Base-by-base conservation (phyloP, 495 filamentous ascomycete species). In the Astrothelium subdiscretum region DNA sequence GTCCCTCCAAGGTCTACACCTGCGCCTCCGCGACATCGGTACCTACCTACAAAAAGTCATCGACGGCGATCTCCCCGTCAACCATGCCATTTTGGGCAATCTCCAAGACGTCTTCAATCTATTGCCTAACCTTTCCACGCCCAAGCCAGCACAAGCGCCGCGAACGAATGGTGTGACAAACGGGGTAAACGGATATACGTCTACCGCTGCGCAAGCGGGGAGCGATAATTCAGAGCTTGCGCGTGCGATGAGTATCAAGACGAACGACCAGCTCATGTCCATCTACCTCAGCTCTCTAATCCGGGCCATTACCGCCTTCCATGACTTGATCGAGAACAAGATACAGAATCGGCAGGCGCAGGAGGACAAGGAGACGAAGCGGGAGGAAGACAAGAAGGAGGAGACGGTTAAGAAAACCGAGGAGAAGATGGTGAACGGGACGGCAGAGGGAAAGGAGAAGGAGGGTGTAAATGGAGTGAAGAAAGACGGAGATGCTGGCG, bases 241-340 rank as follows among this genome's bases (percentile, higher is more conserved):
- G 13, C 81, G 92, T 44, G 92, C 95, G 31, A 95, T 98, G 95
- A 95, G 90, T 74, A 82, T 96, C 74, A 98, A 98, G 85, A 97
- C 95, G 63, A 97, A 98, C 70, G 94, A 98, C 74, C 94, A 98
- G 78, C 81, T 98, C 63, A 96, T 98, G 85, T 84, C 91, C 42
- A 97, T 98, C 71, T 98, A 98, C 73, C 80, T 98, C 62, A 92
- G 88, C 75, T 94, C 88, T 75, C 77, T 98, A 78, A 97, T 98
- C 76, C 84, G 94, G 43, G 95, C 95, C 32, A 97, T 98, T 69
- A 97, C 94, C 8, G 95, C 94, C 15, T 98, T 97, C 85, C 94
- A 98, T 73, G 94, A 98, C 75, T 78, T 98, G 65, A 98, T 98
- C 69, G 94, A 98, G 80, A 98, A 98, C 78, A 98, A 98, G 86